Evolutionary conservation across 1,284 basidiomycete species (phyloP), one percentile per base, ranked within the genome.

Genomic region (Termitomyces sp.): DNA sequence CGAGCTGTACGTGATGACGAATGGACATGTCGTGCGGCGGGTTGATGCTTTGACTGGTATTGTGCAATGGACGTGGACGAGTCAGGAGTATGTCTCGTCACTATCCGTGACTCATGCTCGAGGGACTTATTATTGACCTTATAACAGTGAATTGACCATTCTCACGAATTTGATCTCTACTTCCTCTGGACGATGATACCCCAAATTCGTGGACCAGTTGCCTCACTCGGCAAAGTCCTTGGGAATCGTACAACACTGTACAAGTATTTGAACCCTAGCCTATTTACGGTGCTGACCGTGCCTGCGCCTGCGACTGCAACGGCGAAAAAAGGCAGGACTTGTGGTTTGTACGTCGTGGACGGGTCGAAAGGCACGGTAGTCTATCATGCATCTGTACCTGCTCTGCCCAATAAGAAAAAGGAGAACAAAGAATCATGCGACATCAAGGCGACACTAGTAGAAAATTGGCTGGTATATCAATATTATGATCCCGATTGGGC

Each of bases 391-490:
- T 69, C 71, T 24, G 60, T 90, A 6, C 80, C 84, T 48, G 68
- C 72, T 40, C 64, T 59, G n/a, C 43, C 34, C 10, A 50, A 43
- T 16, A 46, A 50, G 16, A 46, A 40, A 21, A 46, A 45, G 31
- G 35, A 72, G 52, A 54, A 13, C 8, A 57, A 61, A 28, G 63
- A 66, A 38, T 71, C 56, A 24, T 90, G 87, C 62, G 78, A 86
- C 60, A 71, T 94, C 9, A 79, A 85, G 57, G 83, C 83, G 13
- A 73, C 76, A 6, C 74, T 96, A 57, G 80, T 83, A 14, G 95
- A 98, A 71, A 97, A 98, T 67, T 98, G 96, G 95, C 70, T 98
- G 49, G 86, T 94, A 16, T 93, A 93, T 69, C 78, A 87, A 49
- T 96, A 88, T 66, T 89, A 83, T 59, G 84, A 88, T 42, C 75